These are phyloP conservation scores for Lichtheimia ramosa DNA, from an alignment of 371 early-diverging fungal genomes.

Conservation along the genomic window DNA sequence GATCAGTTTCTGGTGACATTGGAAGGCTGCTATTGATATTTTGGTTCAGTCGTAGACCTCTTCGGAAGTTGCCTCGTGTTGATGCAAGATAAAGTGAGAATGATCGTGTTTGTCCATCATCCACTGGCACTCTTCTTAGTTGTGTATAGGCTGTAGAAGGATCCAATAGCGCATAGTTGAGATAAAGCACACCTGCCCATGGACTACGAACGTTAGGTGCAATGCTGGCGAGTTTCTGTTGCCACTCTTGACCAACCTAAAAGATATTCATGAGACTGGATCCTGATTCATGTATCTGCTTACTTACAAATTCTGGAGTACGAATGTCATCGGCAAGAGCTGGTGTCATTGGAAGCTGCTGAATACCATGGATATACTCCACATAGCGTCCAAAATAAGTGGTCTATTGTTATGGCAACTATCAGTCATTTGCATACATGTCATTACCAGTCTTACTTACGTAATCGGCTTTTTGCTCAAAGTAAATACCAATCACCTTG, in stretches of 20 bases:
- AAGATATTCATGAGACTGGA: background rate
- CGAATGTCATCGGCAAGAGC: slow-evolving; percentile 51
- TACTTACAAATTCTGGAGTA: slow-evolving; percentile 47
- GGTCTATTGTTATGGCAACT: slow-evolving; percentile 27
- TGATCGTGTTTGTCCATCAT: slow-evolving; percentile 63
- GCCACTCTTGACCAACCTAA: slow-evolving; percentile 55
- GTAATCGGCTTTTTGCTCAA: slow-evolving; percentile 73
- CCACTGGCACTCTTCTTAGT: slow-evolving; percentile 38
- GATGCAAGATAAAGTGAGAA: slow-evolving; percentile 62
- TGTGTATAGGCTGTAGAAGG: slow-evolving; percentile 42
- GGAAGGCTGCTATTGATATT: background rate
- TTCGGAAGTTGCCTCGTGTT: slow-evolving; percentile 36
- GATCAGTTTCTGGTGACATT: background rate
- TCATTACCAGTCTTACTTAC: slow-evolving; percentile 24
- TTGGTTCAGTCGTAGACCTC: slow-evolving; percentile 8
- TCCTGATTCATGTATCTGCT: too few species aligned
- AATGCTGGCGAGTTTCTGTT: slow-evolving; percentile 29
- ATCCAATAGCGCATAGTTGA: slow-evolving; percentile 55
- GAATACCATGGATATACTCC: slow-evolving; percentile 80
- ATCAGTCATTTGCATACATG: background rate
- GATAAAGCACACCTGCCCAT: slow-evolving; percentile 58
- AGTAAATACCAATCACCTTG: slow-evolving; percentile 72
- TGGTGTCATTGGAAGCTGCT: slow-evolving; percentile 80
- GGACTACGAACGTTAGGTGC: slow-evolving; percentile 38
- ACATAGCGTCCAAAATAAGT: slow-evolving; percentile 65